These are phyloP conservation scores for Nematodospora valgi DNA, from an alignment of 805 yeast genomes.

Conservation along the genomic window DNA sequence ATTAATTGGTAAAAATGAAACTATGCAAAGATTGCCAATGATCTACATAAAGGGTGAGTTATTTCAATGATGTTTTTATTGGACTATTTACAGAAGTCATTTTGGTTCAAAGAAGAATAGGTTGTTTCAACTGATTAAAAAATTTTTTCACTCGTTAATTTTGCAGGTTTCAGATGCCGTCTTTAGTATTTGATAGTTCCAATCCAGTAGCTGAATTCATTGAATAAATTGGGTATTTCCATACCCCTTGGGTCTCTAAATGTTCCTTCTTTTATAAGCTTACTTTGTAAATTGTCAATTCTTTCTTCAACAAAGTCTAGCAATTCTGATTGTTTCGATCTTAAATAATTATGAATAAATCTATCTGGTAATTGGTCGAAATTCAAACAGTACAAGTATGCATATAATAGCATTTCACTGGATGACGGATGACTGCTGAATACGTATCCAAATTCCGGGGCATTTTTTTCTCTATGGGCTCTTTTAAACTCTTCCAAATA, in stretches of 20 bases:
- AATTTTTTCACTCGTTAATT: too few species aligned
- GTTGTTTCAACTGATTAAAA: too few species aligned
- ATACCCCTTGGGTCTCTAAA: conserved; percentile 22
- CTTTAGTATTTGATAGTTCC: conserved; percentile 12
- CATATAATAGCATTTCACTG: conserved; percentile 37
- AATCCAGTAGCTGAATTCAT: conserved; percentile 24
- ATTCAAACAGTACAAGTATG: conserved; percentile 34
- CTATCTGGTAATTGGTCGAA: conserved; percentile 35
- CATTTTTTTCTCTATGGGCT: conserved; percentile 10
- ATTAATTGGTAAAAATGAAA: conserved; percentile 33
- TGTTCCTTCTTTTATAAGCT: conserved; percentile 8
- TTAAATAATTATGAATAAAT: conserved; percentile 35
- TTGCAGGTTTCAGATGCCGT: neutral
- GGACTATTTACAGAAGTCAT: conserved; percentile 2
- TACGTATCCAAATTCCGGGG: conserved; percentile 6
- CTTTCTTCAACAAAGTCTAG: conserved; percentile 8
- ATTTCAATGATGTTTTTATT: neutral
- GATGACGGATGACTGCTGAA: conserved; percentile 14
- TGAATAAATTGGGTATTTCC: conserved; percentile 34
- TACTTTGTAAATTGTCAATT: conserved; percentile 11
- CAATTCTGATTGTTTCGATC: conserved; percentile 27
- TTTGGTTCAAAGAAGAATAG: neutral
- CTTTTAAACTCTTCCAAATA: conserved; percentile 18
- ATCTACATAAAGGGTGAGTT: neutral
- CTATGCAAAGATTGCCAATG: conserved; percentile 46